These are phyloP conservation scores for Erythrobasidium hasegawianum DNA, from an alignment of 1,284 basidiomycete genomes.

Conservation along the genomic window DNA sequence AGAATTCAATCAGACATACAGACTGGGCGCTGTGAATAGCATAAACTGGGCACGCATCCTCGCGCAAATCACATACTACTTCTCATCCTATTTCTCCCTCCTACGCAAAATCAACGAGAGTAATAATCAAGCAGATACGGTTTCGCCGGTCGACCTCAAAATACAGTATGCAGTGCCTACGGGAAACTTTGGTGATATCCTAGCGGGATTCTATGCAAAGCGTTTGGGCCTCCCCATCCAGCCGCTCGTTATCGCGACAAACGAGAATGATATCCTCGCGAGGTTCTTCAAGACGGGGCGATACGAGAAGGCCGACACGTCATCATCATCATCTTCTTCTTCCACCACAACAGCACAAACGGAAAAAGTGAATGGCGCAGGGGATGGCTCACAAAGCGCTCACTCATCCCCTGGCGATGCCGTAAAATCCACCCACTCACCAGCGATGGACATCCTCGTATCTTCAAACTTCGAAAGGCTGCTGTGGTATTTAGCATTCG, in stretches of 20 bases:
- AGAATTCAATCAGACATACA: constrained; percentile 81
- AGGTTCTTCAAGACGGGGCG: constrained; percentile 89
- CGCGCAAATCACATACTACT: constrained; percentile 98
- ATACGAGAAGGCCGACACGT: constrained; percentile 80
- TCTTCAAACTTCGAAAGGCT: constrained; percentile 98
- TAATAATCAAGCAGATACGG: too few relatives aligned
- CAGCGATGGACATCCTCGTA: constrained; percentile 98
- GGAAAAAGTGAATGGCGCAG: constrained; percentile 53
- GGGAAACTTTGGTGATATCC: constrained; percentile 96
- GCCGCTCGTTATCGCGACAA: constrained; percentile 83
- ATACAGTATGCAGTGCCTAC: constrained; percentile 94
- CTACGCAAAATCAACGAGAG: constrained; percentile 38
- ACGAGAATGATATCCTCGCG: constrained; percentile 94
- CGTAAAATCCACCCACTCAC: constrained; percentile 87
- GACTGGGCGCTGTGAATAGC: constrained; percentile 95
- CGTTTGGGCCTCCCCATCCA: constrained; percentile 87
- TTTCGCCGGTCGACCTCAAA: constrained; percentile 48
- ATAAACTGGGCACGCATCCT: constrained; percentile 99
- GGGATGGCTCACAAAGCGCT: constrained; percentile 60
- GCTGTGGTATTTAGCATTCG: constrained; percentile 89
- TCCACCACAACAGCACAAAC: constrained; percentile 47
- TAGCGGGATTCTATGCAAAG: constrained; percentile 96
- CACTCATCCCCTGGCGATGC: constrained; percentile 57
- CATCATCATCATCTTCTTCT: constrained; percentile 40
- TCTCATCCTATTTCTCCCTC: constrained; percentile 75